A percentile compares a stretch with the other conserved stretches of the same genome.
phyloP scores from a whole-genome alignment of 768 basidiomycete species.

The Boletus edulis region DNA sequence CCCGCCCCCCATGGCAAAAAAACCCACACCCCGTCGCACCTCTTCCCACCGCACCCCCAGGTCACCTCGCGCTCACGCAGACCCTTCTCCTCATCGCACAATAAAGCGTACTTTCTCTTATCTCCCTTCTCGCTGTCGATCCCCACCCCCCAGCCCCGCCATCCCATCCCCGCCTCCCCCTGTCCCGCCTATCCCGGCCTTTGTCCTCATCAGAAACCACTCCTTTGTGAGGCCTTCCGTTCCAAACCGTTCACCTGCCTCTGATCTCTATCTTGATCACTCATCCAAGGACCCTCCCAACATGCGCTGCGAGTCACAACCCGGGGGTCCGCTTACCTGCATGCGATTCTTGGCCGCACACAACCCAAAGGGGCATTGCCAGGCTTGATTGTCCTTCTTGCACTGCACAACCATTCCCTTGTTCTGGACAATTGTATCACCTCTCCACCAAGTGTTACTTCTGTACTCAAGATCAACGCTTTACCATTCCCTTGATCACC shows the following conservation, averaged over 20 bases:
- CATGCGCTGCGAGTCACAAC: not conserved
- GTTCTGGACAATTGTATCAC: constrained; percentile 7
- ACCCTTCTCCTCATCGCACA: constrained; percentile 16
- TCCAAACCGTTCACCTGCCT: not conserved
- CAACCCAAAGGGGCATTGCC: constrained; percentile 25
- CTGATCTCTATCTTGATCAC: constrained; percentile 7
- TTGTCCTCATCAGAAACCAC: constrained; percentile 37
- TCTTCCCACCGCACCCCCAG: not conserved
- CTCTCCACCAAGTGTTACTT: not conserved
- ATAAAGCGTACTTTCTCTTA: constrained; percentile 32
- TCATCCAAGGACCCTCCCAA: not conserved
- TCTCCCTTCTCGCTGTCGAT: constrained; percentile 39
- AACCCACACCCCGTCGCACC: too few species aligned
- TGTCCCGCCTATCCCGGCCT: constrained; percentile 54
- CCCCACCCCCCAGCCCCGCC: constrained; percentile 51
- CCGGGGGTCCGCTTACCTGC: constrained; percentile 42
- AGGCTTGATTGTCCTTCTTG: constrained; percentile 6
- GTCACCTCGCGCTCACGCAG: not conserved
- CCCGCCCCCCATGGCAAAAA: too few species aligned
- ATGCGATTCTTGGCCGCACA: constrained; percentile 49
- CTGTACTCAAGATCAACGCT: constrained; percentile 7
- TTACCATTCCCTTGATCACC: not conserved
- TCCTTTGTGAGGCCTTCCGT: constrained; percentile 23
- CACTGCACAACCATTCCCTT: not conserved
- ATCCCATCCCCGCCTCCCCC: constrained; percentile 47